Conservation (phyloP, 2,329 filamentous ascomycete species). For the Fusarium papillatum region DNA sequence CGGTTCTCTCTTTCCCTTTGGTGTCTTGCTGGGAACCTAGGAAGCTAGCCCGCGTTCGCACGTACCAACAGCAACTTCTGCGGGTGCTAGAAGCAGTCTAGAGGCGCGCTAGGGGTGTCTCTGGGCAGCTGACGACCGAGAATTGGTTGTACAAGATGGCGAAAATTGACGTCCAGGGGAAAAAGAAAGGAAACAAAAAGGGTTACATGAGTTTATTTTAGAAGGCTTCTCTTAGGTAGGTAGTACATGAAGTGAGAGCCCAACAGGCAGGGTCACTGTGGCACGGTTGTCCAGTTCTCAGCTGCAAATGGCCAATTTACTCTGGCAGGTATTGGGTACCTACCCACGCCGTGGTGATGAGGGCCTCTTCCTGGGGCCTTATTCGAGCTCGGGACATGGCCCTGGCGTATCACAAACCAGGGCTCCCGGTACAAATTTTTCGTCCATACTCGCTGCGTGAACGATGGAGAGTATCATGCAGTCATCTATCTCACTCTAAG, state of each 20-base stretch:
- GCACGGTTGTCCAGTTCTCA: conserved; percentile 10
- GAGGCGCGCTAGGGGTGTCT: conserved; percentile 32
- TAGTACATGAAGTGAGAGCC: background rate
- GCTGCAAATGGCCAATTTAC: conserved; percentile 3
- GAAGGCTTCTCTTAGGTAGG: background rate
- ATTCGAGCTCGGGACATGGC: conserved; percentile 7
- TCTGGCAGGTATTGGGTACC: conserved; percentile 19
- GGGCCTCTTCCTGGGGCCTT: conserved; percentile 26
- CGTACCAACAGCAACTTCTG: conserved; percentile 3
- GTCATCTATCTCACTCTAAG: background rate
- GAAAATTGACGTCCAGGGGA: conserved; percentile 5
- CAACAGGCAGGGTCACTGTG: conserved; percentile 6
- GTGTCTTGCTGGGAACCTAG: conserved; percentile 11
- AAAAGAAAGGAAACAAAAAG: background rate
- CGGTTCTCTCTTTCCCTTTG: conserved; percentile 21
- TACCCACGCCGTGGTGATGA: conserved; percentile 20
- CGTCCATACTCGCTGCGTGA: background rate
- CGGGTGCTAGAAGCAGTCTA: conserved; percentile 38
- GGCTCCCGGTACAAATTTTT: conserved; percentile 22
- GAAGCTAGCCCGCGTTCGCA: conserved; percentile 18
- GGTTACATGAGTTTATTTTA: background rate
- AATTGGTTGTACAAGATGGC: conserved; percentile 1
- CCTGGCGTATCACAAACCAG: conserved; percentile 29
- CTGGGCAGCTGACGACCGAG: conserved; percentile 27
- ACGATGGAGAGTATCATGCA: background rate